Evolutionary conservation across 192 early-diverging fungal species (phyloP).

Genomic region (Physocladia obscura): DNA sequence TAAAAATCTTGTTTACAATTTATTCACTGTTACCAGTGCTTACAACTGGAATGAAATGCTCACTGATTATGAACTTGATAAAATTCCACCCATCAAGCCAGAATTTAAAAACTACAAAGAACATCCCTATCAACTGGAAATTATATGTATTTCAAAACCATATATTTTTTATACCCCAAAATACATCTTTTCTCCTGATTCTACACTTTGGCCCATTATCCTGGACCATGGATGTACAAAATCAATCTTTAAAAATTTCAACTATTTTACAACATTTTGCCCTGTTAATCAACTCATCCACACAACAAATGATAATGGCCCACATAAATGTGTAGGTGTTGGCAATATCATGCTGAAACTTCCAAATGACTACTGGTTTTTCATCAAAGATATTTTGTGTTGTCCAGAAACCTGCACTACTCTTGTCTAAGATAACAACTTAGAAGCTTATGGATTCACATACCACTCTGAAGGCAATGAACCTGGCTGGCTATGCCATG

Average conservation of each 20-base stretch:
- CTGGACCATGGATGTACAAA: not conserved
- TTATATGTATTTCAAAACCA: too few relatives aligned
- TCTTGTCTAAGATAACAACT: not conserved
- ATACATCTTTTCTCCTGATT: too few relatives aligned
- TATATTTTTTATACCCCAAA: too few relatives aligned
- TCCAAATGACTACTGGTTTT: not conserved
- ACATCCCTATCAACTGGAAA: too few relatives aligned
- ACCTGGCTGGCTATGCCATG: not conserved
- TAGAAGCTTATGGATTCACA: not conserved
- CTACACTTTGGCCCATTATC: too few relatives aligned
- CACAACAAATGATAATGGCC: not conserved
- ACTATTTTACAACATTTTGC: not conserved
- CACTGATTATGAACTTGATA: too few relatives aligned
- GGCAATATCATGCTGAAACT: not conserved
- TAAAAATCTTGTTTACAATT: too few relatives aligned
- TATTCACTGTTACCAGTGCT: too few relatives aligned
- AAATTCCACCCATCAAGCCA: too few relatives aligned
- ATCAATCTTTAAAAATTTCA: not conserved
- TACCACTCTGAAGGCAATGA: not conserved
- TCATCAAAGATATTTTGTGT: not conserved
- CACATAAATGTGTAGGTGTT: too few relatives aligned
- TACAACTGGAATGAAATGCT: too few relatives aligned
- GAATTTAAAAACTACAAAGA: too few relatives aligned
- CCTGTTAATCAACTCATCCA: not conserved
- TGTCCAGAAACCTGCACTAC: not conserved